Base-by-base conservation (phyloP, 1,284 basidiomycete genomes). In the Irpex sp. region DNA sequence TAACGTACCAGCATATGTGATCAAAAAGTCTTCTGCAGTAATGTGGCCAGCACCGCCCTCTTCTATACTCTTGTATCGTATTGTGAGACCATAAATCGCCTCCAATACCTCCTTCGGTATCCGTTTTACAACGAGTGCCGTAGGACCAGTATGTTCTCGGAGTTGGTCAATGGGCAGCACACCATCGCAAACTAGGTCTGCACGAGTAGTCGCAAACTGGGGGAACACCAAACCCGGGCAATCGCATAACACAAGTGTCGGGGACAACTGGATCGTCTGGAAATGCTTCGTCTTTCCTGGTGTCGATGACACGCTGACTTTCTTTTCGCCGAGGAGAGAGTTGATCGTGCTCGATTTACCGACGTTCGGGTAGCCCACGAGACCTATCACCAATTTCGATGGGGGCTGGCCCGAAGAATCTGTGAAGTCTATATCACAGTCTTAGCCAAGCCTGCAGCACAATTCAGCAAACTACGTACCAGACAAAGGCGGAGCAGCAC, bases 231-330 rank as follows among this genome's bases (percentile, higher is more conserved):
- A 81, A 77, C 97, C 97, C 12, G 97, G 97, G 78, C 97, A 99
- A 79, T 99, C 97, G 70, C 96, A 99, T n/a, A 99, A 84, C 12
- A 93, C 82, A 56, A 98, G 91, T 3, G 85, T 81, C 33, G 92
- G 85, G 0, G 95, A 95, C 28, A 99, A 83, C 66, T 95, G 86
- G 65, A 98, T 95, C 0, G 97, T 99, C 77, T 99, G 97, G 80
- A 99, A 98, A 76, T 99, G 97, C 73, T 99, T 99, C 35, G 97
- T 99, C 76, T 99, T 98, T 66, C 97, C 96, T 0, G 97, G 97
- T 0, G 96, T 99, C 0, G 95, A 88, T 1, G 96, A 98, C 7
- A 98, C 96, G 68, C 93, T 96, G 64, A 98, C 96, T 81, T 96
- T 97, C 80, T 98, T 98, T 69, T 92, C 90, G 36, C 97, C 89